Conservation (phyloP, 768 basidiomycete genomes). For the Suillus cothurnatus region DNA sequence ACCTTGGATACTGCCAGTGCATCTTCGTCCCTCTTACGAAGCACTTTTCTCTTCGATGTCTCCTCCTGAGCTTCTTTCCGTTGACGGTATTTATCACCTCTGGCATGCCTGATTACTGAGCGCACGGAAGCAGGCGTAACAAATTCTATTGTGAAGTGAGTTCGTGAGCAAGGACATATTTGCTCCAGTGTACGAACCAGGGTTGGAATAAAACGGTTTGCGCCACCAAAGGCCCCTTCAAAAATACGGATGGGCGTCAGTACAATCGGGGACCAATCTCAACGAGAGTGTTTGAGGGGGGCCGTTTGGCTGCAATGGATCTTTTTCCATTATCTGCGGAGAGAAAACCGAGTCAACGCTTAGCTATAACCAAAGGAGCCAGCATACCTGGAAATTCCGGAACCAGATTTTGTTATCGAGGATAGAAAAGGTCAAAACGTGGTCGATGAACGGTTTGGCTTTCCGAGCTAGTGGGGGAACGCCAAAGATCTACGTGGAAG, state of each 20-base stretch:
- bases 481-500: conserved; percentile 78
- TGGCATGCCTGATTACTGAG: conserved; percentile 64
- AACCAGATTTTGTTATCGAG: conserved; percentile 99
- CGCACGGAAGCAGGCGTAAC: conserved; percentile 85
- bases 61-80: conserved; percentile 82
- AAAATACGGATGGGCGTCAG: conserved; percentile 97
- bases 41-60: conserved; percentile 60
- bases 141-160: conserved; percentile 64
- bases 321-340: conserved; percentile 87
- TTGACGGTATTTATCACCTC: conserved; percentile 79
- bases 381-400: conserved; percentile 91
- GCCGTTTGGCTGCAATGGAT: conserved; percentile 84
- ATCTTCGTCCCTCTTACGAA: conserved; percentile 68
- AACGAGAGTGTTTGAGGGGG: conserved; percentile 84
- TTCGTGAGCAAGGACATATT: conserved; percentile 4
- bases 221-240: conserved; percentile 95
- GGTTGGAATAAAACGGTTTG: conserved; percentile 95
- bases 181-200: conserved; percentile 53
- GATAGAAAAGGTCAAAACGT: conserved; percentile 94
- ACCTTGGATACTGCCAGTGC: conserved; percentile 85
- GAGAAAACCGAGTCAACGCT: conserved; percentile 1
- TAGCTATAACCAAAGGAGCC: neutral
- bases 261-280: conserved; percentile 97
- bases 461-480: conserved; percentile 89
- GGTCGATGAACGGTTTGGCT: conserved; percentile 97